Evolutionary conservation across 2,329 filamentous ascomycete species (phyloP).

Genomic region (Penicillium sp.): DNA sequence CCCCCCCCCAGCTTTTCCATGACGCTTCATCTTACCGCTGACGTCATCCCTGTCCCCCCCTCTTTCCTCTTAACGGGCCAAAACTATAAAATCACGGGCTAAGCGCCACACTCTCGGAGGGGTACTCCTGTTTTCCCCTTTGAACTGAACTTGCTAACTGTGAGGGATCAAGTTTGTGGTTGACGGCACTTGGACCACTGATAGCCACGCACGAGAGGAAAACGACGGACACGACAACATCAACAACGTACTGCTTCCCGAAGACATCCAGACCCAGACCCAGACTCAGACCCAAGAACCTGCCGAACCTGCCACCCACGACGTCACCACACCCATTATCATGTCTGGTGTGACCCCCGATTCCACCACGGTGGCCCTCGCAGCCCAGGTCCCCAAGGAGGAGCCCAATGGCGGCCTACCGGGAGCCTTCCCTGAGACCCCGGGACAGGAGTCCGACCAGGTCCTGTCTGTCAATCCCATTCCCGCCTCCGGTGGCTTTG

Average conservation of each 20-base stretch:
- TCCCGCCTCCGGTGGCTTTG: constrained; percentile 62
- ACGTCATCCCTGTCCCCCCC: constrained; percentile 31
- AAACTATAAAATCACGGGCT: constrained; percentile 9
- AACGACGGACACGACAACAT: constrained; percentile 81
- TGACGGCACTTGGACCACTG: constrained; percentile 86
- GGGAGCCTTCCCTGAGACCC: constrained; percentile 76
- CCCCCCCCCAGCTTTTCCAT: constrained; percentile 28
- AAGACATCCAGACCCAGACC: constrained; percentile 63
- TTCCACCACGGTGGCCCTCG: constrained; percentile 69
- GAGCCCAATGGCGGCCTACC: constrained; percentile 56
- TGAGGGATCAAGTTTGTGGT: constrained; percentile 77
- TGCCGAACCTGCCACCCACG: constrained; percentile 14
- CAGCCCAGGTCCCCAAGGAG: constrained; percentile 66
- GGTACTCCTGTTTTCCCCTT: constrained; percentile 14
- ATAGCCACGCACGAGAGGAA: constrained; percentile 80
- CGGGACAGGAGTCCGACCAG: constrained; percentile 57
- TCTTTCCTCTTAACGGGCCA: background rate
- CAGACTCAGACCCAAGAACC: constrained; percentile 16
- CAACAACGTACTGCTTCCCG: constrained; percentile 87
- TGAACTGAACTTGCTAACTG: constrained; percentile 23
- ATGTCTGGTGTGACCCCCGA: constrained; percentile 71
- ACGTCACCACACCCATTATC: constrained; percentile 27
- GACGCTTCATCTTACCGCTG: constrained; percentile 33
- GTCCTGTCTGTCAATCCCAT: constrained; percentile 60
- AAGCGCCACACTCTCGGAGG: background rate